Conservation (phyloP, 306 rosid species). For the Gleditsia sinensis region DNA sequence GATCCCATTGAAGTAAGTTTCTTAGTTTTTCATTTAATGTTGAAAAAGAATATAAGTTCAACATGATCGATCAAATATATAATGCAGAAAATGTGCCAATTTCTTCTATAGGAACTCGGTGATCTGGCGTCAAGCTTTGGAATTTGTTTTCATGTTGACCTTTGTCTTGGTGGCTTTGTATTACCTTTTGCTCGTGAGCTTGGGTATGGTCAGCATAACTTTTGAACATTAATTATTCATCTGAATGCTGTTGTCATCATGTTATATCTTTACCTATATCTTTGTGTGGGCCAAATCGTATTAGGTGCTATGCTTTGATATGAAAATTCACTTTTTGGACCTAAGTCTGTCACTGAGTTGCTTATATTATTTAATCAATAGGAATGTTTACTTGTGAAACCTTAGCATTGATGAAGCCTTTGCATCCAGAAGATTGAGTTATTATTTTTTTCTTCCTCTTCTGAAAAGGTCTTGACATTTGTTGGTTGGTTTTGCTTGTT, state of each 20-base stretch:
- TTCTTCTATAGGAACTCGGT: constrained; percentile 80
- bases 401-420: not conserved
- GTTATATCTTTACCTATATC: constrained; percentile 1
- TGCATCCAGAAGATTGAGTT: not conserved
- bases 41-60: constrained; percentile 17
- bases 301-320: constrained; percentile 11
- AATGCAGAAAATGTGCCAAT: constrained; percentile 33
- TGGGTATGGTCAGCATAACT: constrained; percentile 63
- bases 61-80: constrained; percentile 27
- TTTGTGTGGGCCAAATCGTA: not conserved
- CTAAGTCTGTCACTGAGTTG: not conserved
- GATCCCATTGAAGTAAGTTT: constrained; percentile 86
- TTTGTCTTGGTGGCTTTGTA: constrained; percentile 96
- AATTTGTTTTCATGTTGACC: constrained; percentile 92
- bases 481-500: not conserved
- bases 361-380: not conserved
- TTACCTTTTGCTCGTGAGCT: constrained; percentile 90
- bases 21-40: constrained; percentile 8
- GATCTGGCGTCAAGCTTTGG: constrained; percentile 75
- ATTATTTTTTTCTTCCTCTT: not conserved
- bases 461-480: not conserved
- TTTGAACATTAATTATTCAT: constrained; percentile 25
- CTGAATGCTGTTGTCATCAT: constrained; percentile 8
- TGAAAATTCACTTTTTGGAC: not conserved
- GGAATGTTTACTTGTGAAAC: not conserved